A percentile compares a stretch with the other conserved stretches of the same genome.
Evolutionary conservation across 768 basidiomycete species (phyloP).

Genomic region (Rhodocollybia butyracea): DNA sequence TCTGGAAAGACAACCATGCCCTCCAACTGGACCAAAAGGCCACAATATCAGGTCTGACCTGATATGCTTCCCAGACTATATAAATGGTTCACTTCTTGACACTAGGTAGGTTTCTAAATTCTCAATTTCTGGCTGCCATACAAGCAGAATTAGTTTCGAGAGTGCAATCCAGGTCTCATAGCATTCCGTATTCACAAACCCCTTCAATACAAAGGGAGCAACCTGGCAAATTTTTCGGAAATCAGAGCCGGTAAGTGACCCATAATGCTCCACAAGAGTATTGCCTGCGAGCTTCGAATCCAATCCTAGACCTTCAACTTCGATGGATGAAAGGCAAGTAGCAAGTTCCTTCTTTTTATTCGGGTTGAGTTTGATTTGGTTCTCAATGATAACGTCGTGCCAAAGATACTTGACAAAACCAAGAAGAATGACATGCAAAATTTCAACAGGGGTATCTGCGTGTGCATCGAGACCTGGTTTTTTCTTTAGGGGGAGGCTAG

Average conservation of each 20-base stretch:
- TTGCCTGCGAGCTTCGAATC: not conserved
- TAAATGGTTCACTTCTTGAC: no score
- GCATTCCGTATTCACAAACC: not conserved
- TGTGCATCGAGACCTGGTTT: constrained; percentile 18
- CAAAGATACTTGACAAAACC: constrained; percentile 21
- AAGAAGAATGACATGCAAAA: constrained; percentile 19
- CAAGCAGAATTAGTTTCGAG: not conserved
- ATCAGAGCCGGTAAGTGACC: constrained; percentile 14
- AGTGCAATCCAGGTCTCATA: constrained; percentile 3
- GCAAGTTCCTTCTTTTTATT: not conserved
- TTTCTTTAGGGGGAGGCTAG: no score
- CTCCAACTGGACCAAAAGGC: not conserved
- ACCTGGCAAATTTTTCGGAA: constrained; percentile 17
- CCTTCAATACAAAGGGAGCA: constrained; percentile 12
- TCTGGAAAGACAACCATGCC: not conserved
- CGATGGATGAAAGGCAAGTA: not conserved
- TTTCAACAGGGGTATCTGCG: constrained; percentile 17
- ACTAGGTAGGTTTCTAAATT: constrained; percentile 5
- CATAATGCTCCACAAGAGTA: constrained; percentile 12
- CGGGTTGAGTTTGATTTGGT: not conserved
- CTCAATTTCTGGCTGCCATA: constrained; percentile 4
- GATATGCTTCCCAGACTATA: no score
- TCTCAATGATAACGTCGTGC: constrained; percentile 13
- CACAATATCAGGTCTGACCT: not conserved
- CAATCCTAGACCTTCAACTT: constrained; percentile 1